phyloP scores from a whole-genome alignment of 1,284 basidiomycete genomes.

The Peniophora sp. region DNA sequence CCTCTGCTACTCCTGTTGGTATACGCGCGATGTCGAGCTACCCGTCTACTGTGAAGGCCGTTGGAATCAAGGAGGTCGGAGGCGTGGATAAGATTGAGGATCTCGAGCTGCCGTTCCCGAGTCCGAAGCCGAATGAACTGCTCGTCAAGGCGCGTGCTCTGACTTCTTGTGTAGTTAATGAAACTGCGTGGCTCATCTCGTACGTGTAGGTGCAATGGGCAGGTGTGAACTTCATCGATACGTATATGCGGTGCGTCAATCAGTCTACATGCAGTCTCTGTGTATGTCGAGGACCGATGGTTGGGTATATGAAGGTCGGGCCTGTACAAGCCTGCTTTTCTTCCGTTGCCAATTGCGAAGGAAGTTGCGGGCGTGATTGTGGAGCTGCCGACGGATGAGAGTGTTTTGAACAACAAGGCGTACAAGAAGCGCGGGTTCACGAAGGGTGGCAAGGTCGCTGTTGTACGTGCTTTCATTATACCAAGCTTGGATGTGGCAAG shows the following conservation, averaged over 20 bases:
- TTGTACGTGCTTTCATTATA: constrained; percentile 16
- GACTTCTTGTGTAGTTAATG: neutral
- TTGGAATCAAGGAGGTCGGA: constrained; percentile 57
- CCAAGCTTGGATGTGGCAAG: neutral
- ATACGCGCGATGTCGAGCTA: constrained; percentile 27
- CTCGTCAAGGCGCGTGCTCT: constrained; percentile 62
- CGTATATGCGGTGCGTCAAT: constrained; percentile 50
- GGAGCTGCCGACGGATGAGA: constrained; percentile 34
- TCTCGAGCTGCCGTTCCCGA: constrained; percentile 51
- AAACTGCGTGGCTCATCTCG: constrained; percentile 10
- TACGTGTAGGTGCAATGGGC: constrained; percentile 48
- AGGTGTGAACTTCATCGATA: constrained; percentile 90
- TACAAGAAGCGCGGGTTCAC: constrained; percentile 31
- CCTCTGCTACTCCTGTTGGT: constrained; percentile 1
- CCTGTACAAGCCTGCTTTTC: constrained; percentile 27
- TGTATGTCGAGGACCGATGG: neutral
- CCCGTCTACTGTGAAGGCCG: constrained; percentile 48
- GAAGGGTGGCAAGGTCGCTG: constrained; percentile 37
- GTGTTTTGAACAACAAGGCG: constrained; percentile 23
- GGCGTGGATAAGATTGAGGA: constrained; percentile 77
- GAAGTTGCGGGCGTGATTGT: constrained; percentile 55
- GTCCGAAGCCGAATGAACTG: constrained; percentile 56
- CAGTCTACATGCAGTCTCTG: neutral
- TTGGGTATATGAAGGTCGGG: constrained; percentile 18
- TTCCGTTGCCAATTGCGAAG: constrained; percentile 53